Evolutionary conservation across 805 yeast species (phyloP), one percentile per base, ranked within the genome.

Genomic region (Candida germanica): DNA sequence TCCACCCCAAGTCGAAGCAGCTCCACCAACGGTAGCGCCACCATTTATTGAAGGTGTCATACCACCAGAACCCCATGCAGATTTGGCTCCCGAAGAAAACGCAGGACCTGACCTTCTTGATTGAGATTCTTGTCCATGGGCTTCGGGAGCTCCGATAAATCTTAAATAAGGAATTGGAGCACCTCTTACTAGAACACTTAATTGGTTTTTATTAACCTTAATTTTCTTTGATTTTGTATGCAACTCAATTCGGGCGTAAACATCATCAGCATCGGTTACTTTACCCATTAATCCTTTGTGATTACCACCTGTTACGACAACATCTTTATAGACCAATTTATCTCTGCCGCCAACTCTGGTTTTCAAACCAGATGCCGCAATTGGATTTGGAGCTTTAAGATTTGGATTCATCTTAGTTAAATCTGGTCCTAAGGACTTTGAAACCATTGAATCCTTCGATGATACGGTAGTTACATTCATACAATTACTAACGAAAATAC

Each of bases 231-330:
- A 81, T 48, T 89, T 89, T 18, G 96, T 86, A 59, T 93, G 98
- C 46, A 93, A 73, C 64, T 93, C 98, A 29, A 93, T 86, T 42
- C 97, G 77, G 1, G 97, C 98, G 48, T 75, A 77, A 10, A 83
- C 83, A 44, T 94, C 98, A 50, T 87, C 93, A 7, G 96, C 87
- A 56, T 93, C 98, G 48, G 85, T 83, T 28, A 93, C 87, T 46
- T 87, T 84, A 57, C 98, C 98, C 66, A 83, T 80, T 48, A 87
- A 79, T 30, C 98, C 98, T 64, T 93, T 93, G 59, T 91, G 87
- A 20, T 95, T 93, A n/a, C 96, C 87, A 53, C 84, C 80, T 25
- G 86, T 77, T 32, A 93, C 84, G 46, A 87, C 78, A 15, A 93
- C 96, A 40, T 83, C 83, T 54, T 87, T 87, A 48, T 87, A 84